Percentiles rank a stretch among this genome's conserved stretches.
These are phyloP conservation scores for Gloeostereum incarnatum DNA, from an alignment of 768 basidiomycete genomes.

Conservation along the genomic window DNA sequence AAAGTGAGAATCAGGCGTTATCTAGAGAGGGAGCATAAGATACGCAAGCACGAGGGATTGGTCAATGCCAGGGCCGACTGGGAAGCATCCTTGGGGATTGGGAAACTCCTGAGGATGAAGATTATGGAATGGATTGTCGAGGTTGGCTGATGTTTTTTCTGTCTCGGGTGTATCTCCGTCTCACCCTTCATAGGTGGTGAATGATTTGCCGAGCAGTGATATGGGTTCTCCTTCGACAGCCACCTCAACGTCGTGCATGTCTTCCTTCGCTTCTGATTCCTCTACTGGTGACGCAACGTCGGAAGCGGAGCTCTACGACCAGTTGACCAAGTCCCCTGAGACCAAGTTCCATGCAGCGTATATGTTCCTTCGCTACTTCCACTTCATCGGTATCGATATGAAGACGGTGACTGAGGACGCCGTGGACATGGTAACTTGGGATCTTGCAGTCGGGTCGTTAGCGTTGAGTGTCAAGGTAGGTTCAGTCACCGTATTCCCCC, in stretches of 20 bases:
- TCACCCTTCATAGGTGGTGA: not conserved
- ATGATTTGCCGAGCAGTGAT: not conserved
- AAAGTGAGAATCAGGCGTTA: slow-evolving; percentile 31
- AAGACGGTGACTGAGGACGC: slow-evolving; percentile 12
- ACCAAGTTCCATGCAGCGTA: slow-evolving; percentile 61
- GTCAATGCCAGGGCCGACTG: not conserved
- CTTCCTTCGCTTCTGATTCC: not conserved
- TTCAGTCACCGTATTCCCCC: not conserved
- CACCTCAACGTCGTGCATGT: not conserved
- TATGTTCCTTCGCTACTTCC: slow-evolving; percentile 50
- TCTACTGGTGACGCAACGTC: not conserved
- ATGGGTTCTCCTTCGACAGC: slow-evolving; percentile 1
- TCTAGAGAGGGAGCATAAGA: slow-evolving; percentile 28
- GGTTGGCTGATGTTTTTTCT: slow-evolving; percentile 14
- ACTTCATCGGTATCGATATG: slow-evolving; percentile 18
- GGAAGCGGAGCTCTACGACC: slow-evolving; percentile 33
- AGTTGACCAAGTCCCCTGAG: slow-evolving; percentile 42
- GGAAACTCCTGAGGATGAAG: slow-evolving; percentile 20
- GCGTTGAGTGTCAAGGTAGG: slow-evolving; percentile 53
- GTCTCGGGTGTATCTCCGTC: not conserved
- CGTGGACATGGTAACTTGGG: slow-evolving; percentile 37
- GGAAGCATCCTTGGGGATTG: slow-evolving; percentile 20
- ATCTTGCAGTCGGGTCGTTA: slow-evolving; percentile 48
- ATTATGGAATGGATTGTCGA: slow-evolving; percentile 37
- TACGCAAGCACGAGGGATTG: slow-evolving; percentile 27